Evolutionary conservation across 768 basidiomycete species (phyloP), one percentile per base, ranked within the genome.

Genomic region (Thelephora ganbajun): DNA sequence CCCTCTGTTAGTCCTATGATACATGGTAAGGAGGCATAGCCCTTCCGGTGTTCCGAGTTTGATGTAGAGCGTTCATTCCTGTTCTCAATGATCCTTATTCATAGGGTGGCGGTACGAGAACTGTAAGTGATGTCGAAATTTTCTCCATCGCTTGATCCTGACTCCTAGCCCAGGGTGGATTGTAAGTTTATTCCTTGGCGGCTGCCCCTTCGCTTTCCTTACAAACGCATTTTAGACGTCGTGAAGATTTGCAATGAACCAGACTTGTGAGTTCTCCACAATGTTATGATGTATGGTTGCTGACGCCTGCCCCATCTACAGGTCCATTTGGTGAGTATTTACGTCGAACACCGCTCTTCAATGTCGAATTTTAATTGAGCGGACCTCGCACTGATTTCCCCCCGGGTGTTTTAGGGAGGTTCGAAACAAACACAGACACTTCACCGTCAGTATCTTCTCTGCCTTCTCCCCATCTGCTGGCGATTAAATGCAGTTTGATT

Each of bases 351-450:
- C 26, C 9, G 9, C 26, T 9, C 26, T 30, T 30, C 9, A 9
- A 30, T 30, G 26, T 30, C 26, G 9, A 9, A 9, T 4, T 9
- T 30, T 30, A 30, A 30, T 11, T 41, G 7, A 9, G 9, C 16
- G 39, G 59, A 56, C 44, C 19, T 33, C 34, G 48, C 43, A 54
- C 52, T 47, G 45, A 54, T 53, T 54, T 42, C 51, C n/a, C 45
- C 39, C 18, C 30, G 50, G 39, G 37, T 39, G 35, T 13, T 53
- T 20, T 61, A 88, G 86, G 91, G 93, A 97, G 66, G 93, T 97
- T 14, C 73, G 93, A 50, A 82, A 83, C 53, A 77, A 78, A 61
- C 77, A 83, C 61, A 75, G 83, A 44, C 81, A 93, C 56, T 94
- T 92, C 57, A 85, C 90, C 35, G 85, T 85, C 52, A 44, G 80